Evolutionary conservation across 495 filamentous ascomycete species (phyloP).

Genomic region (Talaromyces liani): DNA sequence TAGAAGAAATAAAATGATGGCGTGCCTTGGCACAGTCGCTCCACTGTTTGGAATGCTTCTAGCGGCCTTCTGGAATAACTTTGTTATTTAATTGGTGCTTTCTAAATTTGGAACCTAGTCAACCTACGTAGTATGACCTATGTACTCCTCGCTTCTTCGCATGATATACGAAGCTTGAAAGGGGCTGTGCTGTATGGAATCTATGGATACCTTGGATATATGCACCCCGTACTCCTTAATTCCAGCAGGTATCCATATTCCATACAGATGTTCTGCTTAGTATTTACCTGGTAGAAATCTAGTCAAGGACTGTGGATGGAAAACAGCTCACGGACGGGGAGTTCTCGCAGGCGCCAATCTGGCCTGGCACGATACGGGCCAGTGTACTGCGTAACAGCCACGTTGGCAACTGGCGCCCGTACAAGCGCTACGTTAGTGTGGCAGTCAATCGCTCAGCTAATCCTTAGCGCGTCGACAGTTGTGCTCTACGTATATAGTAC

Average conservation of each 20-base stretch:
- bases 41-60: not conserved
- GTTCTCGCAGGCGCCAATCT: not conserved
- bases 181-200: not conserved
- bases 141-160: not conserved
- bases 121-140: not conserved
- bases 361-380: not conserved
- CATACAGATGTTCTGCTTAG: not conserved
- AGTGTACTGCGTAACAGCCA: not conserved
- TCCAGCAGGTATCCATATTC: not conserved
- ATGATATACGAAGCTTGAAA: not conserved
- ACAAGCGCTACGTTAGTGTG: not conserved
- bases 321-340: not conserved
- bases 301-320: no score
- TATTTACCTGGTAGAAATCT: no score
- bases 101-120: not conserved
- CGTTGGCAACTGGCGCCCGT: not conserved
- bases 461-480: not conserved
- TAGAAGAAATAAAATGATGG: not conserved
- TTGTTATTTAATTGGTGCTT: not conserved
- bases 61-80: conserved; percentile 2
- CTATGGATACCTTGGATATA: not conserved
- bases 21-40: not conserved
- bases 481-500: not conserved
- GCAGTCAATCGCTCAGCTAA: not conserved
- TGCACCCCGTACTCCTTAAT: not conserved